phyloP scores from a whole-genome alignment of 805 yeast species.

The Wickerhamiella dianesei region DNA sequence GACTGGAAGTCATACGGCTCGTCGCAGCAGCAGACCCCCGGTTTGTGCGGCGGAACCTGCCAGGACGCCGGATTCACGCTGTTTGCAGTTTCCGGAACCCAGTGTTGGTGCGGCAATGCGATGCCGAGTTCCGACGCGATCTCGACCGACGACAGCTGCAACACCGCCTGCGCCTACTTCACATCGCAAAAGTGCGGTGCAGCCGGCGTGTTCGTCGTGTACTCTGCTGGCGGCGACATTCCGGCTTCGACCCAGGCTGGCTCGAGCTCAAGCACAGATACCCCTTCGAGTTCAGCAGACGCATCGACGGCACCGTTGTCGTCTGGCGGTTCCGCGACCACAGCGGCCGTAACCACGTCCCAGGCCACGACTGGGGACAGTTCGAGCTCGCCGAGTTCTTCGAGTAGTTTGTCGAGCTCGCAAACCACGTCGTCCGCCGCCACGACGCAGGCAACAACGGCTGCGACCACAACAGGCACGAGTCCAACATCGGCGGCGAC shows the following conservation, averaged over 20 bases:
- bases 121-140: conserved; percentile 20
- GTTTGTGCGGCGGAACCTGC: conserved; percentile 29
- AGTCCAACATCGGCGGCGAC: neutral
- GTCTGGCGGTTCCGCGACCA: neutral
- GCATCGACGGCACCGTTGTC: neutral
- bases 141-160: conserved; percentile 31
- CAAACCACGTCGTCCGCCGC: neutral
- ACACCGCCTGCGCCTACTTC: conserved; percentile 45
- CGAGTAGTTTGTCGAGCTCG: conserved; percentile 18
- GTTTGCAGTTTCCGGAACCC: conserved; percentile 38
- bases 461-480: neutral
- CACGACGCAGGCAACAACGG: no score
- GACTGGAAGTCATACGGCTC: conserved; percentile 33
- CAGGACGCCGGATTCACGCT: conserved; percentile 30
- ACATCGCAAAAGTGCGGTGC: conserved; percentile 54
- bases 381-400: conserved; percentile 20
- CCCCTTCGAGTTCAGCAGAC: conserved; percentile 5
- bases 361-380: conserved; percentile 2
- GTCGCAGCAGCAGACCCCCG: conserved; percentile 36
- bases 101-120: conserved; percentile 55
- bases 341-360: neutral
- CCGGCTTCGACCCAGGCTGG: conserved; percentile 20
- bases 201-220: conserved; percentile 29
- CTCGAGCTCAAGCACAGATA: conserved; percentile 21
- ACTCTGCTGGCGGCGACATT: conserved; percentile 13